Base-by-base conservation (phyloP, 225 moss, liverwort and hornwort genomes). In the Climacium dendroides region DNA sequence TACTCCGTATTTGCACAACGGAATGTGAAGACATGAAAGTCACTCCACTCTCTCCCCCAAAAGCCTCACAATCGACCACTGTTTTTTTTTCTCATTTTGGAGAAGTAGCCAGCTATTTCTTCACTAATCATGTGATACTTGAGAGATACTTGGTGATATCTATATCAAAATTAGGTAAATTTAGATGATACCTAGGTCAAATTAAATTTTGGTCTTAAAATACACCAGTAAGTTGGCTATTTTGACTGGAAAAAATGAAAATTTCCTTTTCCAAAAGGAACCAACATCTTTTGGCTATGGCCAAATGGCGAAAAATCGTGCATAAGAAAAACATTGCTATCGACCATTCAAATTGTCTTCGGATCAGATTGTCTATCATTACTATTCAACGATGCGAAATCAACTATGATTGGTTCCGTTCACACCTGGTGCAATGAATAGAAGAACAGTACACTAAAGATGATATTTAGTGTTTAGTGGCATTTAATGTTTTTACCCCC, bases 1-100 rank as follows among this genome's bases (percentile, higher is more conserved):
- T 14, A 15, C 0, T 8, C 2, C 75, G 20, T 13, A 34, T n/a
- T n/a, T n/a, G n/a, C 0, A 5, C 34, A 14, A 22, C 9, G 8
- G 8, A 35, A 34, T 35, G 8, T 0, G 34, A 19, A 34, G 50
- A 50, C 20, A 4, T 74, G 2, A 50, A 48, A 34, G 48, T 19
- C 32, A 50, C 13, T 50, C 34, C 0, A 48, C 74, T 50, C 50
- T 34, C 32, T 34, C 50, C 34, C 45, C 12, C 74, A 32, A 5
- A 20, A 50, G 13, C 8, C 19, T 50, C 29, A 32, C 10, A 48
- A 47, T 47, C 5, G 30, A 30, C 28, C 45, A 41, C n/a, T n/a
- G 25, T 41, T 43, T 70, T 13, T 13, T 22, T 37, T 24, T 4
- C 24, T 70, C 41, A 15, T 41, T 70, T 43, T 25, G 15, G 70